A percentile compares a stretch with the other conserved stretches of the same genome.
phyloP scores from a whole-genome alignment of 768 basidiomycete species.

The Kwoniella dendrophila region DNA sequence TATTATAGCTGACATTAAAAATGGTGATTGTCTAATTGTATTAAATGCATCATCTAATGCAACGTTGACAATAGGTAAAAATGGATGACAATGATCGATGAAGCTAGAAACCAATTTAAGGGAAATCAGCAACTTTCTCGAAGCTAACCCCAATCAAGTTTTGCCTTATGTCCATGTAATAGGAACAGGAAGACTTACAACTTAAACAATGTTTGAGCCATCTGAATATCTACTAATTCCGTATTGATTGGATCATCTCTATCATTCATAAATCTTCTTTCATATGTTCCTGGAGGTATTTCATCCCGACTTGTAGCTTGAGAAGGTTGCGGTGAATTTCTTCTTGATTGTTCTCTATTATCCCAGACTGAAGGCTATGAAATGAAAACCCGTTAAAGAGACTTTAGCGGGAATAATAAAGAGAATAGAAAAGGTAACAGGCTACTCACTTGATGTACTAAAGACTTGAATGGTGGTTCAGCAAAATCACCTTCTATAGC shows the following conservation, averaged over 20 bases:
- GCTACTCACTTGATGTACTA: conserved; percentile 36
- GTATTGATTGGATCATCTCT: conserved; percentile 43
- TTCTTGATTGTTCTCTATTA: conserved; percentile 40
- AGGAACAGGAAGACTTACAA: conserved; percentile 27
- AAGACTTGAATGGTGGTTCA: conserved; percentile 44
- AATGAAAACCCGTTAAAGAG: background rate
- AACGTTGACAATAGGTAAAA: conserved; percentile 44
- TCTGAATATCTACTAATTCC: conserved; percentile 28
- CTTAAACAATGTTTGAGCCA: conserved; percentile 37
- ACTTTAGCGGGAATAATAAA: background rate
- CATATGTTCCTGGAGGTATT: conserved; percentile 13
- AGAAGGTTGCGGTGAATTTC: conserved; percentile 33
- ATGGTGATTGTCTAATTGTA: conserved; percentile 33
- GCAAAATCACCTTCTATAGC: conserved; percentile 32
- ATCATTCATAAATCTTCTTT: conserved; percentile 17
- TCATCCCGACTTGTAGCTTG: conserved; percentile 32
- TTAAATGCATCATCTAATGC: conserved; percentile 36
- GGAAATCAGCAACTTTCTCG: background rate
- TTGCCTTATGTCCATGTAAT: background rate
- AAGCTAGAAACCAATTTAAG: conserved; percentile 24
- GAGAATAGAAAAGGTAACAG: background rate
- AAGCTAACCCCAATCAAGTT: background rate
- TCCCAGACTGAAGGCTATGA: conserved; percentile 42
- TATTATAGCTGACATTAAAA: conserved; percentile 35
- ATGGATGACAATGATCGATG: conserved; percentile 43